These are phyloP conservation scores for Ogataea philodendri DNA, from an alignment of 805 yeast genomes.

Conservation along the genomic window DNA sequence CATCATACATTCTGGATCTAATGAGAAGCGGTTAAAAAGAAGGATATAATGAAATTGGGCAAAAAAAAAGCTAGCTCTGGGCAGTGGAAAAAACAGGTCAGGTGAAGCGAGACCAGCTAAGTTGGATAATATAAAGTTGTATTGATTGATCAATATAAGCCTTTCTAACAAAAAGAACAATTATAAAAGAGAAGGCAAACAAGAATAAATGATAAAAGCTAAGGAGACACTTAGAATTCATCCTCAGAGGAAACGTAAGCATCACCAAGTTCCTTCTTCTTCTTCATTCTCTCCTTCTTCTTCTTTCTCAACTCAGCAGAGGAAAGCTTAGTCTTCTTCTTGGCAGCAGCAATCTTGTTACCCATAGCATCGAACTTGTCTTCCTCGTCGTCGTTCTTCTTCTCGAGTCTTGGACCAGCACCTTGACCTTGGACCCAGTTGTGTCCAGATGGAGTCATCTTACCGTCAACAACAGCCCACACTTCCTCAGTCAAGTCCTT, in stretches of 20 bases:
- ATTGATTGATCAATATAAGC: slow-evolving; percentile 5
- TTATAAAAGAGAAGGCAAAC: slow-evolving; percentile 8
- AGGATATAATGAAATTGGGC: slow-evolving; percentile 2
- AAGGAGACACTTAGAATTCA: slow-evolving; percentile 50
- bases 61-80: too few relatives aligned
- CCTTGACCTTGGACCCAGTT: slow-evolving; percentile 99
- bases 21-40: slow-evolving; percentile 8
- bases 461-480: slow-evolving; percentile 99
- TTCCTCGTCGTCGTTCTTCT: slow-evolving; percentile 89
- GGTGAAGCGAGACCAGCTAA: slow-evolving; percentile 1
- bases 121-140: slow-evolving; percentile 12
- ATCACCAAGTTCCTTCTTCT: slow-evolving; percentile 99
- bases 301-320: slow-evolving; percentile 99
- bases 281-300: slow-evolving; percentile 99
- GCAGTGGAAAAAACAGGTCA: too few relatives aligned
- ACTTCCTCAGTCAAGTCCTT: slow-evolving; percentile 99
- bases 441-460: slow-evolving; percentile 99
- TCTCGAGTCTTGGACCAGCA: slow-evolving; percentile 98
- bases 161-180: slow-evolving; percentile 12
- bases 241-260: slow-evolving; percentile 98
- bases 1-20: slow-evolving; percentile 3
- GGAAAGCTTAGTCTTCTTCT: slow-evolving; percentile 96
- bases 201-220: too few relatives aligned
- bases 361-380: slow-evolving; percentile 99
- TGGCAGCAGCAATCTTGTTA: slow-evolving; percentile 95